Conservation (phyloP, 2,329 filamentous ascomycete genomes). For the Beauveria brongniartii region DNA sequence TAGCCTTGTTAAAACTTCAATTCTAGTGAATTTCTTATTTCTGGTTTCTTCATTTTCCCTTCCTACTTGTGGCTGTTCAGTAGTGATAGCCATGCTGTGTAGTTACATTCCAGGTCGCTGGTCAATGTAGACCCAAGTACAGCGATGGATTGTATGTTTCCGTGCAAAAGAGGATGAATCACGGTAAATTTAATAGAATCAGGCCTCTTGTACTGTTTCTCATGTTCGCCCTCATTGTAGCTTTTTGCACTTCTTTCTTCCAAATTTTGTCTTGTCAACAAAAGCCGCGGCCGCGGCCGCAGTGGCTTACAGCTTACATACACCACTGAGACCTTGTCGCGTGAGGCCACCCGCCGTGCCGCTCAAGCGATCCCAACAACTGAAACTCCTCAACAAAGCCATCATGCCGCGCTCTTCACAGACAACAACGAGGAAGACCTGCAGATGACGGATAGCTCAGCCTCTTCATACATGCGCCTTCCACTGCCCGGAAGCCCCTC, state of each 20-base stretch:
- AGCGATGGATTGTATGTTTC: no score
- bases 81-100: no score
- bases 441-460: slow-evolving; percentile 2
- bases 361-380: not conserved
- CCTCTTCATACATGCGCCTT: slow-evolving; percentile 21
- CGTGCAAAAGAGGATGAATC: no score
- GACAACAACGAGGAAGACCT: not conserved
- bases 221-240: no score
- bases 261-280: not conserved
- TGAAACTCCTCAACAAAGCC: not conserved
- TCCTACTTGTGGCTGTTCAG: no score
- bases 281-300: not conserved
- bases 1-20: no score
- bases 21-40: no score
- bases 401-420: not conserved
- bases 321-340: not conserved
- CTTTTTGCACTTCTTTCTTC: not conserved
- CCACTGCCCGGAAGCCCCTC: slow-evolving; percentile 50
- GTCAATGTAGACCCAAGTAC: no score
- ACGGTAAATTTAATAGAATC: no score
- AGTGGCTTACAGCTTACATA: not conserved
- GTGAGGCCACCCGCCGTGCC: not conserved
- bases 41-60: no score
- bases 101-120: no score
- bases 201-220: no score